phyloP scores from a whole-genome alignment of 2,329 filamentous ascomycete genomes.

The Cordyceps cateniannulata region DNA sequence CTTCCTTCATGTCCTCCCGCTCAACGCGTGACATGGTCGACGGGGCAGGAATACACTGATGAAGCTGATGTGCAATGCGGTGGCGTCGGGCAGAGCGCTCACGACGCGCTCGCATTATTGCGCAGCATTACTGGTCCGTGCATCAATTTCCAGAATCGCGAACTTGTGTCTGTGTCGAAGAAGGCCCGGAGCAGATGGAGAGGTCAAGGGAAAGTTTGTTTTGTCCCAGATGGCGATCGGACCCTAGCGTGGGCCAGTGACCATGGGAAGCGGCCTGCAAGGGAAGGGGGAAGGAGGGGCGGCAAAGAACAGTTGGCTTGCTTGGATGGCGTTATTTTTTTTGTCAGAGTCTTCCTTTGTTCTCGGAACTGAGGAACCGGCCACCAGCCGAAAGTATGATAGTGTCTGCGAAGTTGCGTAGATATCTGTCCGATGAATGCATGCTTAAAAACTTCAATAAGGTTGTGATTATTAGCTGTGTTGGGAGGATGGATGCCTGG shows the following conservation, averaged over 20 bases:
- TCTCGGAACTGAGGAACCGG: not conserved
- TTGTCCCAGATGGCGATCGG: slow-evolving; percentile 3
- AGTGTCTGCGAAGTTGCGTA: not conserved
- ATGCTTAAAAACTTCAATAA: too few species aligned
- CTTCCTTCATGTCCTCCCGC: not conserved
- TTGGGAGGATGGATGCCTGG: too few species aligned
- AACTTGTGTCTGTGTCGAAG: too few species aligned
- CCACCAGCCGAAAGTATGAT: not conserved
- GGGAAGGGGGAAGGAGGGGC: not conserved
- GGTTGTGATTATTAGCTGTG: too few species aligned
- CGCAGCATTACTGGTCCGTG: not conserved
- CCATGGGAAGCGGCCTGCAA: not conserved
- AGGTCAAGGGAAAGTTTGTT: not conserved
- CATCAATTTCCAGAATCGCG: not conserved
- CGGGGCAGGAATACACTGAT: slow-evolving; percentile 3
- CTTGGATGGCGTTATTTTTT: not conserved
- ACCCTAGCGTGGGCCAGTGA: not conserved
- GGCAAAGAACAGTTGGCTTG: not conserved
- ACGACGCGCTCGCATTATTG: not conserved
- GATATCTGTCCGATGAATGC: not conserved
- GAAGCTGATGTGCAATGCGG: not conserved
- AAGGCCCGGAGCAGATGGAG: not conserved
- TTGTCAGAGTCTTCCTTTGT: not conserved
- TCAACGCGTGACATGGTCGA: not conserved
- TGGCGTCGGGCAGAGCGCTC: not conserved